These are phyloP conservation scores for Poa annua DNA, from an alignment of 176 grass and related monocot species.

Conservation along the genomic window DNA sequence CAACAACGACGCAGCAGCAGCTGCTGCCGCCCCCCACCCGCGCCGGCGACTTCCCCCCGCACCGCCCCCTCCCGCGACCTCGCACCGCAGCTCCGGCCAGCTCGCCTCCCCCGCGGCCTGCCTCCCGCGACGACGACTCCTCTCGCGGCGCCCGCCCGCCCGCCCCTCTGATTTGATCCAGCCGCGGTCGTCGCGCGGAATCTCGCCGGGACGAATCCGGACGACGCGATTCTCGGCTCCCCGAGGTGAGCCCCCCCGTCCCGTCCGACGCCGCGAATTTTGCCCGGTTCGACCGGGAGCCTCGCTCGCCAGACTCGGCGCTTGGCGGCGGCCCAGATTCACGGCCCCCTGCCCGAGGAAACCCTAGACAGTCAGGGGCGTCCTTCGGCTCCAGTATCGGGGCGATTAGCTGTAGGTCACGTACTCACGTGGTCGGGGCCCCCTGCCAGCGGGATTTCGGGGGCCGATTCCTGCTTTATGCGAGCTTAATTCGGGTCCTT, in stretches of 20 bases:
- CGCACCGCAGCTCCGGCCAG: background rate
- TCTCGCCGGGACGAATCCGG: constrained; percentile 12
- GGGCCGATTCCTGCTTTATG: constrained; percentile 19
- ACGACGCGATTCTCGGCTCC: background rate
- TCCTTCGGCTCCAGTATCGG: background rate
- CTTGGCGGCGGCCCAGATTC: constrained; percentile 44
- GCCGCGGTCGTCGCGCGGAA: constrained; percentile 29
- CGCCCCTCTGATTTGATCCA: constrained; percentile 43
- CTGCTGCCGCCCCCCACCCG: background rate
- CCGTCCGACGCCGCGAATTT: background rate
- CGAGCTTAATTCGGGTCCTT: background rate
- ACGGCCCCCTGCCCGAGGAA: background rate
- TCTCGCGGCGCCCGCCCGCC: background rate
- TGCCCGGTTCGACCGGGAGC: constrained; percentile 12
- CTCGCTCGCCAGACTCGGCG: background rate
- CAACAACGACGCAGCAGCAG: background rate
- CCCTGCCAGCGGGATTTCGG: background rate
- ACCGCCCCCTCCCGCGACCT: background rate
- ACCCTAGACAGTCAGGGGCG: constrained; percentile 36
- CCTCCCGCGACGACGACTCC: background rate
- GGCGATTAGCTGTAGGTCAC: background rate
- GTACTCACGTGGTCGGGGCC: background rate
- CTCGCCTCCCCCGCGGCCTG: background rate
- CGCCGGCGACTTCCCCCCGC: constrained; percentile 29
- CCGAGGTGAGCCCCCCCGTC: constrained; percentile 22